phyloP scores from a whole-genome alignment of 2,329 filamentous ascomycete genomes.

The Xylariaceae sp. region DNA sequence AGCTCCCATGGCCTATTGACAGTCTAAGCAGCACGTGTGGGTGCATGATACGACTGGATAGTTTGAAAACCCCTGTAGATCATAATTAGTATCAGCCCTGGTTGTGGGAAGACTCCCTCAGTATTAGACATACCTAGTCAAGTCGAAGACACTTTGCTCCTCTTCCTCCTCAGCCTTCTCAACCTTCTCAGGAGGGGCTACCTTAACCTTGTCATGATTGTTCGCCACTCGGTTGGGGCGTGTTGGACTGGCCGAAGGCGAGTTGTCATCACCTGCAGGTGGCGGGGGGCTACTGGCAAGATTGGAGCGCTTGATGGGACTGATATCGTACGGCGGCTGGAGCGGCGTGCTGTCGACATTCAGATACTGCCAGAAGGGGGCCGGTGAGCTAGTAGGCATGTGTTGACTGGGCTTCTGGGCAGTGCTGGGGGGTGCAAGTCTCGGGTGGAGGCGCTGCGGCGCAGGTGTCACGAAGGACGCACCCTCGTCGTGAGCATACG shows the following conservation, averaged over 20 bases:
- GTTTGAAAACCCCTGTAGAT: constrained; percentile 57
- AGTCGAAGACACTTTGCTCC: constrained; percentile 54
- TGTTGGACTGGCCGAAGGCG: constrained; percentile 50
- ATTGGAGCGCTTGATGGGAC: constrained; percentile 50
- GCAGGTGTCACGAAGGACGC: constrained; percentile 67
- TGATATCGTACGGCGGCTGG: constrained; percentile 52
- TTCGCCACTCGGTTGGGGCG: constrained; percentile 31
- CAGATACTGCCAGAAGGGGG: constrained; percentile 84
- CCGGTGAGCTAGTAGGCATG: constrained; percentile 80
- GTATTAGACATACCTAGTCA: constrained; percentile 48
- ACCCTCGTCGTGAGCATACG: constrained; percentile 58
- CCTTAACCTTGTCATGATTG: constrained; percentile 23
- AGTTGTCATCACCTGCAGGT: constrained; percentile 42
- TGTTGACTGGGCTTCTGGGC: constrained; percentile 78
- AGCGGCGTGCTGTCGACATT: constrained; percentile 72
- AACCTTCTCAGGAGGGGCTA: constrained; percentile 18
- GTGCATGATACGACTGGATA: constrained; percentile 59
- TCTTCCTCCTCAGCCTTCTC: constrained; percentile 37
- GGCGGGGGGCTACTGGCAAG: constrained; percentile 55
- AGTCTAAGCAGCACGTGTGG: neutral
- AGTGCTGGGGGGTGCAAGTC: constrained; percentile 74
- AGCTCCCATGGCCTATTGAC: too few species aligned
- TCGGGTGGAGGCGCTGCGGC: constrained; percentile 68
- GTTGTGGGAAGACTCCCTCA: neutral
- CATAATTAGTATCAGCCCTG: constrained; percentile 25